Evolutionary conservation across 129 eudicot species (phyloP).

Genomic region (Helichrysum umbraculigerum): DNA sequence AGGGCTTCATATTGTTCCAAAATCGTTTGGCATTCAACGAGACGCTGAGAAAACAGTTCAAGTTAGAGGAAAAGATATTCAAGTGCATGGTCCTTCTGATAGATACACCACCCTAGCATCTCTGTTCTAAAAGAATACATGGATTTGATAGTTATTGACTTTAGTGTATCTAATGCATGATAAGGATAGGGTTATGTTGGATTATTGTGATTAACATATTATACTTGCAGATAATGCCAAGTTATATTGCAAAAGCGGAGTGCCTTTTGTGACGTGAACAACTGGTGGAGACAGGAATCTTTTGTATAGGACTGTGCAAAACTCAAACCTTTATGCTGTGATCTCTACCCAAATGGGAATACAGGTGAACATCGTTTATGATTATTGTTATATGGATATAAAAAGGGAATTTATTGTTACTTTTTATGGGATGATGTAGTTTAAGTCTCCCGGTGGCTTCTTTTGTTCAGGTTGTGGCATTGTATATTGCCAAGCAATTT

Average conservation of each 20-base stretch:
- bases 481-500: slow-evolving; percentile 85
- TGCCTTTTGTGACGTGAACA: slow-evolving; percentile 95
- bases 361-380: slow-evolving; percentile 51
- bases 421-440: not conserved
- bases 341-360: slow-evolving; percentile 98
- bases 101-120: no score
- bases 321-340: slow-evolving; percentile 79
- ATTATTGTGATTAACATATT: no score
- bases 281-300: no score
- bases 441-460: slow-evolving; percentile 15
- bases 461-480: slow-evolving; percentile 77
- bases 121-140: no score
- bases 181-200: no score
- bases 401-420: not conserved
- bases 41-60: slow-evolving; percentile 66
- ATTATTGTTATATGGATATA: no score
- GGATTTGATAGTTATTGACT: no score
- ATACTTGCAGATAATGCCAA: no score
- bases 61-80: slow-evolving; percentile 70
- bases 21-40: slow-evolving; percentile 53
- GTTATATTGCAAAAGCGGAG: no score
- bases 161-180: no score
- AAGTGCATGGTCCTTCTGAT: slow-evolving; percentile 62
- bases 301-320: slow-evolving; percentile 69
- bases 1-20: slow-evolving; percentile 66